Conservation (phyloP, 2,329 filamentous ascomycete genomes). For the Pseudogymnoascus sp. region DNA sequence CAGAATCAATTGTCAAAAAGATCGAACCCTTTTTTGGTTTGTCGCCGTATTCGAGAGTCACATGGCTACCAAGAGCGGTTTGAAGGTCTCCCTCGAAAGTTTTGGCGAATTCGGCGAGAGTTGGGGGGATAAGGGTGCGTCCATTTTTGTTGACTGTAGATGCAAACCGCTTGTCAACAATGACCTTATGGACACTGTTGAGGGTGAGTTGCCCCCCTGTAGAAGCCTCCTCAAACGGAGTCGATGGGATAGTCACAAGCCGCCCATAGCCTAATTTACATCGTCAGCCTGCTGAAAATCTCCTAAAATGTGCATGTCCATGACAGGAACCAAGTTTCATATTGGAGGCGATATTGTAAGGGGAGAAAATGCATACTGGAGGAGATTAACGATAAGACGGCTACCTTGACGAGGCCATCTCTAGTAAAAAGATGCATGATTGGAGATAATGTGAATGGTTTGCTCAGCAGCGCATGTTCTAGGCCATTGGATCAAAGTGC, state of each 20-base stretch:
- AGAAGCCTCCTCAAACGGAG: background rate
- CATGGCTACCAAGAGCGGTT: constrained; percentile 24
- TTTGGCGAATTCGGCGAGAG: constrained; percentile 36
- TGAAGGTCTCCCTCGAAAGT: constrained; percentile 36
- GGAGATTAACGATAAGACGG: background rate
- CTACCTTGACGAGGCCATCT: background rate
- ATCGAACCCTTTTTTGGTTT: constrained; percentile 24
- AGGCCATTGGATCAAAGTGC: background rate
- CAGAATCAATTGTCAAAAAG: constrained; percentile 39
- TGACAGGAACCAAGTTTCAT: background rate
- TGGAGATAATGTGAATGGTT: constrained; percentile 15
- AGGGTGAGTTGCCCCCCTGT: background rate
- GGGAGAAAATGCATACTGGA: background rate
- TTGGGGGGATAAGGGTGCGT: constrained; percentile 43
- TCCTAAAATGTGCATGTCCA: background rate
- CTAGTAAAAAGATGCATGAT: constrained; percentile 11
- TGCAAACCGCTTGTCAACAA: constrained; percentile 37
- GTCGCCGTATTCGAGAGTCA: constrained; percentile 23
- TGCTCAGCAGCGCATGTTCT: background rate
- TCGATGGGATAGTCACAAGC: background rate
- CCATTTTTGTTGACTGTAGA: constrained; percentile 35
- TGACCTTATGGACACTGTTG: constrained; percentile 20
- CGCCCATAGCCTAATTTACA: background rate
- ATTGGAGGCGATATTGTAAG: background rate
- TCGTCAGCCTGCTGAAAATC: background rate